Percentiles rank a stretch among this genome's conserved stretches.
phyloP scores from a whole-genome alignment of 768 basidiomycete species.

The Suillus lakei region DNA sequence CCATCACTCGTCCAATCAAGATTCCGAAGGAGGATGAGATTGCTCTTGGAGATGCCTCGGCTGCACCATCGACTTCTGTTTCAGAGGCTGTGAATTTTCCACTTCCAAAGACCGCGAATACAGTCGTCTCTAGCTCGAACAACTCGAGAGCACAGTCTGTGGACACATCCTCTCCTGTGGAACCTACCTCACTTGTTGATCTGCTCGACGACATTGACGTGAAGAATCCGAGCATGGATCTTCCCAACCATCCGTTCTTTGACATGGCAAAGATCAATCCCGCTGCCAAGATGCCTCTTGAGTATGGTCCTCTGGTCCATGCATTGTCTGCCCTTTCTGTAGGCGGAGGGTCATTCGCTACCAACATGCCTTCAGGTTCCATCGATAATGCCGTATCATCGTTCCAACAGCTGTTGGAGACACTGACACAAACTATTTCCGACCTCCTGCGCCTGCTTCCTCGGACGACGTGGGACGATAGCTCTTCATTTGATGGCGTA shows the following conservation, averaged over 20 bases:
- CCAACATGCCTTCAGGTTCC: slow-evolving; percentile 81
- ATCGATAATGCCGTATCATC: slow-evolving; percentile 90
- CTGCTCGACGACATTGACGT: slow-evolving; percentile 71
- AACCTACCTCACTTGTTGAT: slow-evolving; percentile 58
- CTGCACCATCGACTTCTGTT: slow-evolving; percentile 47
- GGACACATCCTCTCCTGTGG: slow-evolving; percentile 50
- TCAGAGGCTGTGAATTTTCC: slow-evolving; percentile 52
- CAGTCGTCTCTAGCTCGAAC: slow-evolving; percentile 52
- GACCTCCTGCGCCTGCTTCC: slow-evolving; percentile 84
- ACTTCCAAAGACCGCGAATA: slow-evolving; percentile 33
- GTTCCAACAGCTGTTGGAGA: slow-evolving; percentile 88
- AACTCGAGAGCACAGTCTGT: slow-evolving; percentile 67
- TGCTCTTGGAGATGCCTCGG: slow-evolving; percentile 45
- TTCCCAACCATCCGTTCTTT: slow-evolving; percentile 77
- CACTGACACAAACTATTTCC: slow-evolving; percentile 88
- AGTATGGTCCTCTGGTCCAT: slow-evolving; percentile 85
- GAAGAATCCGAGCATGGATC: slow-evolving; percentile 63
- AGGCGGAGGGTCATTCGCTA: slow-evolving; percentile 81
- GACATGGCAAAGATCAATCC: slow-evolving; percentile 72
- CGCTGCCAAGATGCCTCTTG: slow-evolving; percentile 78
- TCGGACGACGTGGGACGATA: slow-evolving; percentile 89
- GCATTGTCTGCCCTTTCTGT: slow-evolving; percentile 86
- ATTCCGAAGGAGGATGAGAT: slow-evolving; percentile 64
- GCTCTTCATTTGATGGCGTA: slow-evolving; percentile 86
- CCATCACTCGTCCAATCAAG: slow-evolving; percentile 59